Base-by-base conservation (phyloP, 2,329 filamentous ascomycete genomes). In the Claviceps digitariae region DNA sequence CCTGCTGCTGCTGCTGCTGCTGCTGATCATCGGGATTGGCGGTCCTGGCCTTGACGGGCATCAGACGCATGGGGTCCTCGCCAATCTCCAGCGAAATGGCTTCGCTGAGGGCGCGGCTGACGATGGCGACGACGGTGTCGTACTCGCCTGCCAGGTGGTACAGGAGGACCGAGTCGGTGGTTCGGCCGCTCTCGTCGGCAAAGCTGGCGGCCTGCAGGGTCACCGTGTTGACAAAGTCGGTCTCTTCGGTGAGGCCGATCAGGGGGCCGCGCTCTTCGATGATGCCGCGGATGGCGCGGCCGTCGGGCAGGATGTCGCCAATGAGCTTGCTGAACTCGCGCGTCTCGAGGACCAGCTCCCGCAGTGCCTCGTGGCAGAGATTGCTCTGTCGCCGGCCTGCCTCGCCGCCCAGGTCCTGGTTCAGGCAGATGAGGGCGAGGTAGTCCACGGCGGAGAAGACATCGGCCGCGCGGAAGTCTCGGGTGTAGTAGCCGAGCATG, bases 141-240 rank as follows among this genome's bases (percentile, higher is more conserved):
- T 95, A 97, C 67, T 98, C 90, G 63, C 89, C 88, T 0, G 93
- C 91, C 45, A 98, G 76, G 67, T 98, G 91, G 67, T 95, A 97
- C 51, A 98, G 76, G 50, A 98, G 77, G 15, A 97, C 91, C 2
- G 94, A 90, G 68, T 98, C 93, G 0, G 91, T 94, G 1, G 86
- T 90, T 50, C 94, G 82, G 41, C 93, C 91, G 62, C 91, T 94
- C 67, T 97, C 91, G 61, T 98, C 91, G 4, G 93, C 93, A 63
- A 90, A 88, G 58, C 86, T 84, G 43, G 93, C 93, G 9, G 93
- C 93, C 67, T 95, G 89, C 45, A 93, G 76, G 1, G 91, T 97
- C 62, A 98, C 91, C n/a, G 85, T 86, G 63, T 84, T 85, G 67
- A 98, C 79, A 66, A 96, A 93, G 59, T 95, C 86, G 52, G 85